Evolutionary conservation across 2,329 filamentous ascomycete species (phyloP).

Genomic region (Penicillium sp.): DNA sequence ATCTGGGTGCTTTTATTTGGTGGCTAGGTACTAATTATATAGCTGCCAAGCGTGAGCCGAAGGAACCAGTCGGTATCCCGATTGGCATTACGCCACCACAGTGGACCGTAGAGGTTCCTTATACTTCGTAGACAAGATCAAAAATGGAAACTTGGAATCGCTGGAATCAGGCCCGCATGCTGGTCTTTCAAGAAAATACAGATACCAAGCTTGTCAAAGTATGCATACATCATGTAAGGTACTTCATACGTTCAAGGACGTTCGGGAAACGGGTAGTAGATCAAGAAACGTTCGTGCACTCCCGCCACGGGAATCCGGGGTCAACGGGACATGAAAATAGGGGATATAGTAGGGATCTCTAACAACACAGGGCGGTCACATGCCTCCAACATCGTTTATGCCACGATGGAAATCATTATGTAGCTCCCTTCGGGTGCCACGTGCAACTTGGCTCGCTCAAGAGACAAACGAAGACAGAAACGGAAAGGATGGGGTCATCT

Average conservation of each 20-base stretch:
- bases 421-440: constrained; percentile 6
- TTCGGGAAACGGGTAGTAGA: constrained; percentile 18
- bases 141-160: background rate
- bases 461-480: constrained; percentile 11
- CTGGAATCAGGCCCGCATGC: constrained; percentile 9
- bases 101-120: background rate
- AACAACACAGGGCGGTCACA: background rate
- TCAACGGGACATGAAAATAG: constrained; percentile 15
- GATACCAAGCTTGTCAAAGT: constrained; percentile 21
- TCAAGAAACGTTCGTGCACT: constrained; percentile 22
- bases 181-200: constrained; percentile 12
- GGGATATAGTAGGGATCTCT: background rate
- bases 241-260: constrained; percentile 33
- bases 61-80: constrained; percentile 15
- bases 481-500: constrained; percentile 10
- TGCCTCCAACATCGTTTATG: constrained; percentile 15
- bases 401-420: constrained; percentile 19
- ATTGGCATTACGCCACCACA: constrained; percentile 8
- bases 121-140: background rate
- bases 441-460: background rate
- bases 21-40: background rate
- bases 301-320: constrained; percentile 14
- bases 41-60: constrained; percentile 12
- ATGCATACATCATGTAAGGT: constrained; percentile 39
- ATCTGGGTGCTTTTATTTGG: background rate